phyloP scores from a whole-genome alignment of 2,329 filamentous ascomycete genomes.

The Apiospora malaysiana region DNA sequence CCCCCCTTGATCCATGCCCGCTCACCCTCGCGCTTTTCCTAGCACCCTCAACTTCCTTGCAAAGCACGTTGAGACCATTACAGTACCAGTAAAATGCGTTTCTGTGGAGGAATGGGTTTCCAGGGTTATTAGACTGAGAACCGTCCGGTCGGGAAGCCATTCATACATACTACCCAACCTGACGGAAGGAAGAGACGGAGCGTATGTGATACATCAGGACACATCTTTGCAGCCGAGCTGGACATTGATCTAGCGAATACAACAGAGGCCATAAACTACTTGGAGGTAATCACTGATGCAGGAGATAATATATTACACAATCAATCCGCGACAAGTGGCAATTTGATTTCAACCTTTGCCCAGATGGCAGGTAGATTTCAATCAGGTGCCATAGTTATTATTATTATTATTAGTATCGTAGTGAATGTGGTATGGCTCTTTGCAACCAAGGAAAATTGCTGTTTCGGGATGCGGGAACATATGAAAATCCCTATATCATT shows the following conservation, averaged over 20 bases:
- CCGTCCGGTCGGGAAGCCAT: slow-evolving; percentile 11
- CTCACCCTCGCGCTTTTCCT: slow-evolving; percentile 5
- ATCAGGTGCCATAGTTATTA: not conserved
- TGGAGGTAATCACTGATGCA: not conserved
- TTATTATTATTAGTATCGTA: no score
- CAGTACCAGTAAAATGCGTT: slow-evolving; percentile 2
- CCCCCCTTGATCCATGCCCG: slow-evolving; percentile 15
- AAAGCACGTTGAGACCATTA: slow-evolving; percentile 12
- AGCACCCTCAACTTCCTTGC: not conserved
- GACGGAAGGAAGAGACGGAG: not conserved
- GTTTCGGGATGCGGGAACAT: slow-evolving; percentile 3
- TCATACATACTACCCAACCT: not conserved
- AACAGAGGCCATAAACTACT: not conserved
- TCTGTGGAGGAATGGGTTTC: slow-evolving; percentile 12
- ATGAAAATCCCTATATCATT: not conserved
- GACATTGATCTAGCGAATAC: not conserved
- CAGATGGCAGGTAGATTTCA: not conserved
- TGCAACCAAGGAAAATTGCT: not conserved
- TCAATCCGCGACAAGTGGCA: slow-evolving; percentile 3
- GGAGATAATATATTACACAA: not conserved
- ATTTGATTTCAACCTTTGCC: not conserved
- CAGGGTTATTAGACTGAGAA: slow-evolving; percentile 14
- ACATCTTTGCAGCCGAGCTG: not conserved
- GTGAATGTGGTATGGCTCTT: not conserved
- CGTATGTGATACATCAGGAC: not conserved